Base-by-base conservation (phyloP, 805 yeast species). In the Myxozyma monticola region DNA sequence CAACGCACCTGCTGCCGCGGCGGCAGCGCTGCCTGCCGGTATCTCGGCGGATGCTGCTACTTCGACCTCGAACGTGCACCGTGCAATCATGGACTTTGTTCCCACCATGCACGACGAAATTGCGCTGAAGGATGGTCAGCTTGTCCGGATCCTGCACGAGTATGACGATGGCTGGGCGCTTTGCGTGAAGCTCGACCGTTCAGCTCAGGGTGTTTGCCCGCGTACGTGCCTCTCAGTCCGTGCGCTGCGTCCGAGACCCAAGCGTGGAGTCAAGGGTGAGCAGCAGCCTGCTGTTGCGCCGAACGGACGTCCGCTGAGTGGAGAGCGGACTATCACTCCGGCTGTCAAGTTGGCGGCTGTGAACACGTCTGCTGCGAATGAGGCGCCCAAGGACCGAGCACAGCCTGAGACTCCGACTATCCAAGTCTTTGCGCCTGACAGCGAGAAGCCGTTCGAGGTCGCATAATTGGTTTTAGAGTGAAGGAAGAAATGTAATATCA, bases 131-230 rank as follows among this genome's bases (percentile, higher is more conserved):
- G 60, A 59, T 14, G 63, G 63, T 22, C 61, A 60, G 43, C 55
- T 54, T 10, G 60, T 60, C 20, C 49, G 60, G 3, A 45, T 60
- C 15, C 48, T 59, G 17, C 63, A 60, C 34, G 62, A 60, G 37
- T 60, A 60, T 40, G 63, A 60, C 30, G 63, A 60, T 34, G 63
- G 62, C 29, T 60, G 63, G 63, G 56, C 56, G 8, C 57, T 54
- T 24, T 54, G 59, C 31, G 54, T 54, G 28, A 50, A 51, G 39
- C 57, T 54, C 28, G 59, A 54, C 41, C 46, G 59, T 1, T 52
- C 57, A 12, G 49, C 59, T 1, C 59, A 54, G 35, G 59, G 59
- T 18, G 59, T 54, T 17, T 54, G 59, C 42, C 59, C 59, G 9
- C 46, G 59, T 12, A 28, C 53, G 17, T 54, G 59, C 35, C 49